Conservation (phyloP, 2,329 filamentous ascomycete species). For the Cytospora piceicola region DNA sequence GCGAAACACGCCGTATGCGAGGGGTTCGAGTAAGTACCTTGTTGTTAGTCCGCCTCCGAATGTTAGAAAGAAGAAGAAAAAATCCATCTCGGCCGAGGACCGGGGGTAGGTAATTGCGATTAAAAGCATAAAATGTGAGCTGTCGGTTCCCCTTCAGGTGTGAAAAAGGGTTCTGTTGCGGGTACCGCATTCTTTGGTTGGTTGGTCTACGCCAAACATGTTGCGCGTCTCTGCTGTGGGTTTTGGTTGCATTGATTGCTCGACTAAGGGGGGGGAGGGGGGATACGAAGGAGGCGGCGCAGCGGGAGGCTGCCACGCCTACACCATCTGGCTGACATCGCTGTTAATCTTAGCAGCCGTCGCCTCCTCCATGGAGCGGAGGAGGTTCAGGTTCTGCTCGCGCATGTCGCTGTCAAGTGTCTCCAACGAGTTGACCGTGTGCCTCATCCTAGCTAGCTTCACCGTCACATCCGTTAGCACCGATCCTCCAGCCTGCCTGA, state of each 20-base stretch:
- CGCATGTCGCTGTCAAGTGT: constrained; percentile 30
- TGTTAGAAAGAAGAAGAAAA: background rate
- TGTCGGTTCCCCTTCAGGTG: constrained; percentile 21
- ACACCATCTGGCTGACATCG: constrained; percentile 27
- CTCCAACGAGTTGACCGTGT: constrained; percentile 28
- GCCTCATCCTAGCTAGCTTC: constrained; percentile 31
- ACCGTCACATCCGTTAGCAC: constrained; percentile 26
- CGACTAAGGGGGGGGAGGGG: constrained; percentile 10
- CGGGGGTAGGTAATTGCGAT: constrained; percentile 25
- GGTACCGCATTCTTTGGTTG: background rate
- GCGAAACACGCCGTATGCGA: constrained; percentile 4
- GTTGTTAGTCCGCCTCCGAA: constrained; percentile 3
- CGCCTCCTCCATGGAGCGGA: constrained; percentile 28
- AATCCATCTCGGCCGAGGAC: constrained; percentile 6
- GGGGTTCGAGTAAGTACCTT: background rate
- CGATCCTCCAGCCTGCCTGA: constrained; percentile 16
- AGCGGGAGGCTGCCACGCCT: constrained; percentile 1
- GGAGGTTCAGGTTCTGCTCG: constrained; percentile 28
- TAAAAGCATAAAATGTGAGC: constrained; percentile 20
- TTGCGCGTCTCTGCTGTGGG: constrained; percentile 2
- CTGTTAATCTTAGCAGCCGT: constrained; percentile 24
- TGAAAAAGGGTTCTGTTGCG: constrained; percentile 16
- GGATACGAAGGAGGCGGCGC: constrained; percentile 5
- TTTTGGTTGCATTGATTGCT: constrained; percentile 21
- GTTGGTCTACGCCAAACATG: constrained; percentile 5